Conservation (phyloP, 345 rosid species). For the Schrenkiella parvula region DNA sequence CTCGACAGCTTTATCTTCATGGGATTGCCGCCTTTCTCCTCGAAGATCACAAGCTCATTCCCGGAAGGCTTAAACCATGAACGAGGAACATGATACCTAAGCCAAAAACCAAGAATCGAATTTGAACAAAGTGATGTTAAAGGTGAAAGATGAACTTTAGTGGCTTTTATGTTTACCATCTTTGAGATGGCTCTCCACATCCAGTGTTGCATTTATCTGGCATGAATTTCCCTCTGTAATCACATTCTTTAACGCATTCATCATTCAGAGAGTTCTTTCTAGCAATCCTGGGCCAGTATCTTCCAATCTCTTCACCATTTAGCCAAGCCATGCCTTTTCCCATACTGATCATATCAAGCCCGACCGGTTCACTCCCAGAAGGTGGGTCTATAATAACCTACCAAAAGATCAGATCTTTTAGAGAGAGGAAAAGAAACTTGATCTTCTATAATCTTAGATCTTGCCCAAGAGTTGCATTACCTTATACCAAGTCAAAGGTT, state of each 20-base stretch:
- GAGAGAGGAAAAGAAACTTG: not conserved
- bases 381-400: slow-evolving; percentile 79
- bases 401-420: not conserved
- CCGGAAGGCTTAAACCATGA: slow-evolving; percentile 94
- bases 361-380: slow-evolving; percentile 77
- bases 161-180: slow-evolving; percentile 56
- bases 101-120: not conserved
- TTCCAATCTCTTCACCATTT: slow-evolving; percentile 96
- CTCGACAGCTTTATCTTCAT: slow-evolving; percentile 55
- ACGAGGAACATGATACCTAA: slow-evolving; percentile 90
- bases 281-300: slow-evolving; percentile 69
- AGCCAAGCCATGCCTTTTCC: slow-evolving; percentile 98
- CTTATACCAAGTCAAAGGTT: slow-evolving; percentile 95
- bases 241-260: slow-evolving; percentile 61
- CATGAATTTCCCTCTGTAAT: slow-evolving; percentile 72
- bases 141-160: not conserved
- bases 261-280: slow-evolving; percentile 45
- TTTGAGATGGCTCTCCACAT: slow-evolving; percentile 87
- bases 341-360: slow-evolving; percentile 83
- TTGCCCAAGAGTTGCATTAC: slow-evolving; percentile 32
- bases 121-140: not conserved
- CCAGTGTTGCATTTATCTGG: slow-evolving; percentile 84
- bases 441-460: slow-evolving; percentile 10
- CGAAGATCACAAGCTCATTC: slow-evolving; percentile 75
- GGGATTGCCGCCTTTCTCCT: slow-evolving; percentile 92